Evolutionary conservation across 371 early-diverging fungal genomes (phyloP).

Genomic region (Mortierella sp.): DNA sequence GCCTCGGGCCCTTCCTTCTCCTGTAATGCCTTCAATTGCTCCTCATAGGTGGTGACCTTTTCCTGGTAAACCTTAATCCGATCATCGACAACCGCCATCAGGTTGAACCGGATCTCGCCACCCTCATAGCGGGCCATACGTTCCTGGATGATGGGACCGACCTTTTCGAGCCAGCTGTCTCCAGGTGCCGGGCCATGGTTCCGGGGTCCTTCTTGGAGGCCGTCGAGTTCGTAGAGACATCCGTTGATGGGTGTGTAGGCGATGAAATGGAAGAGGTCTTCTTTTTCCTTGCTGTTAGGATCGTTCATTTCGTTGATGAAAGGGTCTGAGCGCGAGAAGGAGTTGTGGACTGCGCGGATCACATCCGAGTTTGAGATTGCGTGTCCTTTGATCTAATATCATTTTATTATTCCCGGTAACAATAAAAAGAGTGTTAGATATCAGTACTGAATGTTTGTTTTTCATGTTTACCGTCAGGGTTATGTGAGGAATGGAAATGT

Average conservation of each 20-base stretch:
- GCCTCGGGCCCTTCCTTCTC: conserved; percentile 55
- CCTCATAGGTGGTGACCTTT: conserved; percentile 65
- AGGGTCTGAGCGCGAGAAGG: conserved; percentile 83
- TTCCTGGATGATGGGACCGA: conserved; percentile 77
- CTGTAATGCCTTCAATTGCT: conserved; percentile 29
- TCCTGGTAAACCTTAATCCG: conserved; percentile 69
- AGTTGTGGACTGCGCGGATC: conserved; percentile 88
- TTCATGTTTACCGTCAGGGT: not conserved
- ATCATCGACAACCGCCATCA: conserved; percentile 88
- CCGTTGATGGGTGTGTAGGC: conserved; percentile 87
- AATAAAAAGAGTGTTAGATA: not conserved
- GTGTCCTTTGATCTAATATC: conserved; percentile 79
- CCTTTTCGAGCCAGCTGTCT: conserved; percentile 78
- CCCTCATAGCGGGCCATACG: conserved; percentile 74
- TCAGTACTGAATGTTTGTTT: not conserved
- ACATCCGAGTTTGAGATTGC: conserved; percentile 87
- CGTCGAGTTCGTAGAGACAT: conserved; percentile 90
- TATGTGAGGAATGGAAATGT: conserved; percentile 6
- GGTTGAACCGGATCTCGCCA: conserved; percentile 86
- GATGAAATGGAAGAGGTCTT: conserved; percentile 92
- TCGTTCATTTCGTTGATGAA: conserved; percentile 80
- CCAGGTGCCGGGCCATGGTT: conserved; percentile 75
- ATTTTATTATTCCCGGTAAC: no score
- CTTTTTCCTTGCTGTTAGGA: conserved; percentile 71
- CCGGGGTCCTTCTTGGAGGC: conserved; percentile 81